phyloP scores from a whole-genome alignment of 805 yeast genomes.

The Candida railenensis region DNA sequence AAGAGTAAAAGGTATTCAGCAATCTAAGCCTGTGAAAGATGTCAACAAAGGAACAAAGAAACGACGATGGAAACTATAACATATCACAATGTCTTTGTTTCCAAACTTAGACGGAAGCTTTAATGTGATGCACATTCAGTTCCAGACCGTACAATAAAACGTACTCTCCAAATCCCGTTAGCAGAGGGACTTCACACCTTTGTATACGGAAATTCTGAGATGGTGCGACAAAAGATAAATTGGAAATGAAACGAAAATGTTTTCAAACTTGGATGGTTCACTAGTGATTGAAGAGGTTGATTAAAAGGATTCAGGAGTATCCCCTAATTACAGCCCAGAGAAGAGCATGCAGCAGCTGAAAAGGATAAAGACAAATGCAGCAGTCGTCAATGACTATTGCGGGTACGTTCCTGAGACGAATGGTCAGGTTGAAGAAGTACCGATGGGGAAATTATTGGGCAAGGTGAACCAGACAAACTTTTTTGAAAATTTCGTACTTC shows the following conservation, averaged over 20 bases:
- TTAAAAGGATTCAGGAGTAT: too few relatives aligned
- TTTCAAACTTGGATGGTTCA: too few relatives aligned
- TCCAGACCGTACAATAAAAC: too few relatives aligned
- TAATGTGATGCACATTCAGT: too few relatives aligned
- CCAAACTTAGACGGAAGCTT: neutral
- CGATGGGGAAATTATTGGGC: neutral
- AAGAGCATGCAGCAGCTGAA: neutral
- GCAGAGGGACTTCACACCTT: too few relatives aligned
- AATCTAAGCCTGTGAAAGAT: neutral
- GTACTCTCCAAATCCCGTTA: neutral
- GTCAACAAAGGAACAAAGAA: neutral
- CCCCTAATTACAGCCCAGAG: neutral
- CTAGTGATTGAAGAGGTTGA: too few relatives aligned
- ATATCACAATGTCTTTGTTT: neutral
- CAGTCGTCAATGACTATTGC: conserved; percentile 2
- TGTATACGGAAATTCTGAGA: too few relatives aligned
- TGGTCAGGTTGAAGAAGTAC: neutral
- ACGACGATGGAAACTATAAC: neutral
- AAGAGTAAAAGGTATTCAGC: neutral
- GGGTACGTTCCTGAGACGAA: conserved; percentile 1
- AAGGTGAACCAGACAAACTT: conserved; percentile 20
- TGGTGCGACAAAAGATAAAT: neutral
- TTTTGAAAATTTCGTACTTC: conserved; percentile 36
- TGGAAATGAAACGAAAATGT: too few relatives aligned
- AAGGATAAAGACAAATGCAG: conserved; percentile 5